Conservation (phyloP, 2,329 filamentous ascomycete species). For the Neurospora sp. region DNA sequence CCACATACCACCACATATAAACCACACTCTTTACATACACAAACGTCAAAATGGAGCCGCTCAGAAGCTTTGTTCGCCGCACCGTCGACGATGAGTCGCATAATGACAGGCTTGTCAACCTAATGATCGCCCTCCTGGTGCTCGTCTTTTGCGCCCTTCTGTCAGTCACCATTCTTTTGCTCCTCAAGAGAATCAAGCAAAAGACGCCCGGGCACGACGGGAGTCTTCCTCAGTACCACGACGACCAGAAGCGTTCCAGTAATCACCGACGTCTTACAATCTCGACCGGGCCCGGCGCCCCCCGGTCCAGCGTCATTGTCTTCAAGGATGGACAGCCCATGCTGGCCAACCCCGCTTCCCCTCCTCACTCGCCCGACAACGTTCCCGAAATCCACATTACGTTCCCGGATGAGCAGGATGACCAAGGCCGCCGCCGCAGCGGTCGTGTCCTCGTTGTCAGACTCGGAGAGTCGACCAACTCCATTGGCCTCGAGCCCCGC, state of each 20-base stretch:
- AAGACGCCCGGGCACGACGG: slow-evolving; percentile 30
- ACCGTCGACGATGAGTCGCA: slow-evolving; percentile 37
- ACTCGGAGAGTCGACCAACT: slow-evolving; percentile 65
- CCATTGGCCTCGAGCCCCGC: slow-evolving; percentile 78
- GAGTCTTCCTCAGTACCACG: slow-evolving; percentile 57
- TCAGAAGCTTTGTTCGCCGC: slow-evolving; percentile 29
- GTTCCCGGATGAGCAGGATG: slow-evolving; percentile 91
- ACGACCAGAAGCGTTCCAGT: slow-evolving; percentile 33
- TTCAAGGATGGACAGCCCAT: slow-evolving; percentile 70
- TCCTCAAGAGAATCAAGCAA: slow-evolving; percentile 58
- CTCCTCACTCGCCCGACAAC: slow-evolving; percentile 69
- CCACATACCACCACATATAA: slow-evolving; percentile 1
- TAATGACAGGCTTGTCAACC: slow-evolving; percentile 52
- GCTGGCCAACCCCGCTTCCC: slow-evolving; percentile 63
- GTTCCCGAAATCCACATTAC: slow-evolving; percentile 96
- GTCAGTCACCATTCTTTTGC: slow-evolving; percentile 57
- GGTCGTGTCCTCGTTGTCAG: slow-evolving; percentile 86
- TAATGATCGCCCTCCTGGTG: slow-evolving; percentile 70
- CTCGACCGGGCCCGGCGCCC: slow-evolving; percentile 36
- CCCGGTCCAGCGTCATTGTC: slow-evolving; percentile 61
- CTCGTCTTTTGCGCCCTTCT: slow-evolving; percentile 65
- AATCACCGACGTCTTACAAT: slow-evolving; percentile 49
- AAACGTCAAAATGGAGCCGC: slow-evolving; percentile 26
- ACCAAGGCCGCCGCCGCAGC: slow-evolving; percentile 68
- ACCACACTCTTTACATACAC: slow-evolving; percentile 11